These are phyloP conservation scores for Xerocomellus chrysenteron DNA, from an alignment of 768 basidiomycete species.

Conservation along the genomic window DNA sequence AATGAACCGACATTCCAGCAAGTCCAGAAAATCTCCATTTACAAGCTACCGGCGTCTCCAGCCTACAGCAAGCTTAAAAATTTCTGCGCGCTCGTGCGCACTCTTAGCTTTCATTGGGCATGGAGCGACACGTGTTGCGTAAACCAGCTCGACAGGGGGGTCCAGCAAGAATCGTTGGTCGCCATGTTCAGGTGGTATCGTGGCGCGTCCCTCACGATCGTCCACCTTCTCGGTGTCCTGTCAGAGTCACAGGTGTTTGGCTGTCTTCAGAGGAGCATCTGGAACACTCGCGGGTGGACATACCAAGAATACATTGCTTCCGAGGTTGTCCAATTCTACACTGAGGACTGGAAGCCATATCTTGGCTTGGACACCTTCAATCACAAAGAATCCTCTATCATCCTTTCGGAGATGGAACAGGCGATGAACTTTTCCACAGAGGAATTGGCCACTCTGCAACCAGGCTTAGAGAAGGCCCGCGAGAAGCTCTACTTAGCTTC, in stretches of 20 bases:
- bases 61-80: background rate
- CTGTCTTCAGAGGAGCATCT: background rate
- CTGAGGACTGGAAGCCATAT: slow-evolving; percentile 11
- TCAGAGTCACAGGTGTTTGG: background rate
- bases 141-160: background rate
- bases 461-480: background rate
- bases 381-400: slow-evolving; percentile 3
- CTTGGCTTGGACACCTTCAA: background rate
- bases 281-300: slow-evolving; percentile 18
- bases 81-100: background rate
- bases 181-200: slow-evolving; percentile 20
- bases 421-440: background rate
- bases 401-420: slow-evolving; percentile 1
- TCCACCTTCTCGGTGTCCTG: background rate
- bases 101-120: background rate
- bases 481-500: slow-evolving; percentile 16
- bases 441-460: background rate
- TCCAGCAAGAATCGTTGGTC: slow-evolving; percentile 3
- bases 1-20: background rate
- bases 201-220: background rate
- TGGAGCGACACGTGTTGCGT: slow-evolving; percentile 3
- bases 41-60: background rate
- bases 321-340: slow-evolving; percentile 7
- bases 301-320: slow-evolving; percentile 10
- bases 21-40: background rate